Evolutionary conservation across 2,329 filamentous ascomycete genomes (phyloP).

Genomic region (Tolypocladium pustulatum): DNA sequence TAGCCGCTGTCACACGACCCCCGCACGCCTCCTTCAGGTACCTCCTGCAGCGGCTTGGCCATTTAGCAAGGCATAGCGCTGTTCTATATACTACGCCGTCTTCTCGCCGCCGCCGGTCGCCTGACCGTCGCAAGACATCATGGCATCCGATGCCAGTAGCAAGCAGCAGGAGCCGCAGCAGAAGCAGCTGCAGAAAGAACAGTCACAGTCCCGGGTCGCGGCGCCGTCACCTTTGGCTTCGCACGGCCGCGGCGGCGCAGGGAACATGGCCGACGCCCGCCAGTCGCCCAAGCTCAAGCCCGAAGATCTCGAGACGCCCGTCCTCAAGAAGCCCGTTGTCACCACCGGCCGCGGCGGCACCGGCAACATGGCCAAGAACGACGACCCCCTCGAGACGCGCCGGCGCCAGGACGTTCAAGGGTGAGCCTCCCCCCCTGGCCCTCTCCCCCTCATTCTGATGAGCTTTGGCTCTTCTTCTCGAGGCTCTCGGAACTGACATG

Average conservation of each 20-base stretch:
- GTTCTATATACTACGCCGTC: not conserved
- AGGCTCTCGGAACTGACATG: not conserved
- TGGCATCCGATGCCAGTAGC: not conserved
- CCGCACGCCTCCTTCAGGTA: not conserved
- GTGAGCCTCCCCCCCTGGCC: slow-evolving; percentile 29
- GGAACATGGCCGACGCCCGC: slow-evolving; percentile 54
- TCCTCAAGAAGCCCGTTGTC: slow-evolving; percentile 71
- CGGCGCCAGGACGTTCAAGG: slow-evolving; percentile 73
- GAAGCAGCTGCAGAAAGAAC: not conserved
- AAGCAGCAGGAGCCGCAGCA: not conserved
- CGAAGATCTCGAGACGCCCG: slow-evolving; percentile 68
- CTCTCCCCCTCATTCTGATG: not conserved
- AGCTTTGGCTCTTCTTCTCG: no score
- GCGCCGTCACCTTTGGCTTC: slow-evolving; percentile 31
- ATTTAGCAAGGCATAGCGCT: not conserved
- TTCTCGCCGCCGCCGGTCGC: not conserved
- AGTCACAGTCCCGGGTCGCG: slow-evolving; percentile 11
- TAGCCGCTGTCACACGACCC: not conserved
- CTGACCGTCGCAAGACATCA: not conserved
- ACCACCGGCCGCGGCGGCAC: slow-evolving; percentile 84
- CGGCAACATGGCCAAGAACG: slow-evolving; percentile 74
- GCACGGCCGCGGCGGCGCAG: slow-evolving; percentile 69
- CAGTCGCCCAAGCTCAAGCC: slow-evolving; percentile 41
- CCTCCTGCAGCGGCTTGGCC: not conserved
- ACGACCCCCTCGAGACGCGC: slow-evolving; percentile 63